Conservation (phyloP, 352 stramenopile species). For the Globisporangium echinulatum region DNA sequence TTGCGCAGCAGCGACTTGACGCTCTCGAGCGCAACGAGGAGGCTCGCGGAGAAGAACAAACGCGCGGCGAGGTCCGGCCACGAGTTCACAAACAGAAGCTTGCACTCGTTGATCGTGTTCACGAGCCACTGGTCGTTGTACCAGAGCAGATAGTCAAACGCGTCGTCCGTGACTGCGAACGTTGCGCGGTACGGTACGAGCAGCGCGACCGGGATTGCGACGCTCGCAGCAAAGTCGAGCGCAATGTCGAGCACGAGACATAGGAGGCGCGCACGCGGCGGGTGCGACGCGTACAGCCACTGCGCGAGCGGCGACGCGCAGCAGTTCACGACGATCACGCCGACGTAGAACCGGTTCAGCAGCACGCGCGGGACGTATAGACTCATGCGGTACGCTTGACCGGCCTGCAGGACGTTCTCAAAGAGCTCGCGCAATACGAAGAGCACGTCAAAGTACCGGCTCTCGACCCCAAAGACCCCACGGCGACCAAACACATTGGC, state of each 20-base stretch:
- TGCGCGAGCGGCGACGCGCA: conserved; percentile 9
- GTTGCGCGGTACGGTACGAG: conserved; percentile 5
- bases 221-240: conserved; percentile 15
- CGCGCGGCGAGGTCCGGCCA: conserved; percentile 25
- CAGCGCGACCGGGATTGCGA: conserved; percentile 13
- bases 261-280: conserved; percentile 9
- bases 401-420: conserved; percentile 18
- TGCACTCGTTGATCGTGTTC: conserved; percentile 19
- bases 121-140: conserved; percentile 23
- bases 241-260: conserved; percentile 13
- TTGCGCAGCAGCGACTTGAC: conserved; percentile 23
- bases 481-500: conserved; percentile 4
- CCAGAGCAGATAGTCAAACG: conserved; percentile 12
- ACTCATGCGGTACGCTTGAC: conserved; percentile 24
- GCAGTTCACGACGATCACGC: conserved; percentile 18
- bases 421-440: conserved; percentile 19
- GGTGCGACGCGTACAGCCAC: background rate
- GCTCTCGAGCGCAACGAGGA: conserved; percentile 23
- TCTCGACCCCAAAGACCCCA: conserved; percentile 17
- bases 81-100: conserved; percentile 23
- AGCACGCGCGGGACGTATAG: conserved; percentile 5
- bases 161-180: conserved; percentile 2
- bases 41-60: conserved; percentile 29
- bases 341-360: conserved; percentile 16
- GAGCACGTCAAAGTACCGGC: conserved; percentile 16